A percentile compares a stretch with the other conserved stretches of the same genome.
These are phyloP conservation scores for Gonium pectorale DNA, from an alignment of 139 green algal species.

Conservation along the genomic window DNA sequence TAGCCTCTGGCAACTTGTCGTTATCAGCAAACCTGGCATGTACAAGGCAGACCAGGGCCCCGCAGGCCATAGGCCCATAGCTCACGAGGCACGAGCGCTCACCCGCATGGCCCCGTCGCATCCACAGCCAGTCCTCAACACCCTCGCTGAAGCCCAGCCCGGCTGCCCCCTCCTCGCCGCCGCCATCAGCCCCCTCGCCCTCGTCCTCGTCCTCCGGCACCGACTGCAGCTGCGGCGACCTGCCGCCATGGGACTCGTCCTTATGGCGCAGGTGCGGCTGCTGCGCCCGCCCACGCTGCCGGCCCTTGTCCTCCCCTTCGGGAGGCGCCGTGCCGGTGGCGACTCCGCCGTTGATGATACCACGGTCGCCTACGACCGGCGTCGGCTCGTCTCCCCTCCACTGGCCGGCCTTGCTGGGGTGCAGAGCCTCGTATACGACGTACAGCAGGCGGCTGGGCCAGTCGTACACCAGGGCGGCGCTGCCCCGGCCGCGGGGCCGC, in stretches of 20 bases:
- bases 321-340: too few species aligned
- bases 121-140: slow-evolving; percentile 36
- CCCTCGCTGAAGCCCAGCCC: neutral
- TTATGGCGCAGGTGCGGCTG: too few species aligned
- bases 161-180: neutral
- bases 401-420: neutral
- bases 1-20: too few species aligned
- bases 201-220: neutral
- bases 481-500: slow-evolving; percentile 64
- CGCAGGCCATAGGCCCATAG: too few species aligned
- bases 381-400: neutral
- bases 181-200: neutral
- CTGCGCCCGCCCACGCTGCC: neutral
- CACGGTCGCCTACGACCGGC: too few species aligned
- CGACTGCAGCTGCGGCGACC: too few species aligned
- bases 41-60: too few species aligned
- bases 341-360: too few species aligned
- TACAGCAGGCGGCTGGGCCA: slow-evolving; percentile 57
- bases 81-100: too few species aligned
- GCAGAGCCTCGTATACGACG: slow-evolving; percentile 50
- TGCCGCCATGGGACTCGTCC: too few species aligned
- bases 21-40: too few species aligned
- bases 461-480: slow-evolving; percentile 71
- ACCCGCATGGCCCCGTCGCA: slow-evolving; percentile 4
- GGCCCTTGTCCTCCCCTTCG: too few species aligned